Evolutionary conservation across 495 filamentous ascomycete genomes (phyloP), one percentile per base, ranked within the genome.

Genomic region (Aspergillus nanangensis): DNA sequence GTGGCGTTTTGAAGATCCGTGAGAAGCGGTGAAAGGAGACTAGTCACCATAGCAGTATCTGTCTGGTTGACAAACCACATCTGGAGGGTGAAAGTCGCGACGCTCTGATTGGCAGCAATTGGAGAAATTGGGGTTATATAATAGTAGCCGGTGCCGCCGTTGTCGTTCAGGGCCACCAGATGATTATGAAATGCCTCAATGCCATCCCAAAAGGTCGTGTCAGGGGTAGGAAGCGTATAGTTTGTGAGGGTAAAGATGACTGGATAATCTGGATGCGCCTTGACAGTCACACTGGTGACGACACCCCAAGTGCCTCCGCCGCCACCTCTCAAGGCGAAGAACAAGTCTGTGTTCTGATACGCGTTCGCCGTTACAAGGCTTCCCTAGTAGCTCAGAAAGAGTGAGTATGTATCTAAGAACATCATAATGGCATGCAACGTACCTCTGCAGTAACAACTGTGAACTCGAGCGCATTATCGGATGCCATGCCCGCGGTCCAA

Each of bases 261-360:
- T 13, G 19, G 55, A 15, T 55, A 63, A 52, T 81, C 82, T 3
- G 38, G 41, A 51, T 75, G 52, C 13, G 65, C 63, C 47, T 65
- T 69, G 20, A 66, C 56, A 5, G 79, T 84, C 29, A 77, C 65
- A 2, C 75, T 78, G 14, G 74, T 70, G 22, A 86, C 67, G 32
- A 86, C 72, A 13, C 76, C 83, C 33, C 80, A 86, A 25, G 80
- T 83, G 31, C 79, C 80, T 15, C 70, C 81, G 14, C 82, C 84
- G 17, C 83, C 83, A 3, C 83, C 84, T 39, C 79, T 73, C 44
- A 86, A 68, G 8, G 83, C 84, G 82, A 80, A 87, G 63, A 81
- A 87, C 10, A 88, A 60, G 52, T 87, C 84, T 1, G 61, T 34
- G 49, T 86, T 74, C 43, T 72, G 67, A 9, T 48, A 44, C 43